Evolutionary conservation across 768 basidiomycete genomes (phyloP), one percentile per base, ranked within the genome.

Genomic region (Lanmaoa pseudosensibilis): DNA sequence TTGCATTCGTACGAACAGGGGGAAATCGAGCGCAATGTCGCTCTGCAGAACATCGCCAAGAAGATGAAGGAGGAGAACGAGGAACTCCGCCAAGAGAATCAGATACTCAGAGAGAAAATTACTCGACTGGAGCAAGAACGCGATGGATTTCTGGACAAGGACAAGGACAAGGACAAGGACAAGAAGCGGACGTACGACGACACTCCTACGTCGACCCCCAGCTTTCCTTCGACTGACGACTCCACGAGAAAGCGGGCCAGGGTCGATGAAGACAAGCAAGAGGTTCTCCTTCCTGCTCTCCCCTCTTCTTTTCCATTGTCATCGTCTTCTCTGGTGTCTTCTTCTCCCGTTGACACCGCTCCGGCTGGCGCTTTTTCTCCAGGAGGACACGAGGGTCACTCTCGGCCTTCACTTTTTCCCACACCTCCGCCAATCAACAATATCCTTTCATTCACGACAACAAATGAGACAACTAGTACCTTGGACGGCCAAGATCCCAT

Each of bases 21-120:
- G n/a, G 92, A 94, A 68, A 85, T 92, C 27, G 89, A 94, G 69
- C 85, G 90, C 54, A 92, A 89, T 65, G 83, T 94, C 48, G 89
- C 90, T 45, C 76, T 94, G 21, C 92, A 94, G 72, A 84, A 80
- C 51, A 82, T 91, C 52, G 90, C 90, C 15, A 92, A 92, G 73
- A 83, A 85, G 33, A 80, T 90, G 55, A 94, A 93, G 73, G 90
- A 92, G 62, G 92, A 94, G 69, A 94, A 94, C 61, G 88, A 92
- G 50, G 74, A 74, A 16, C 78, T 94, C 18, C 83, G 83, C 49
- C 75, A 77, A 57, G 90, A 93, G 72, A 93, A 93, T 64, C 60
- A 69, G 27, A 63, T 73, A 10, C 79, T 93, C 32, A 84, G 80
- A 67, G 80, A 82, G 36, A 81, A 71, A 61, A 64, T 85, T 1